phyloP scores from a whole-genome alignment of 352 stramenopile genomes.

The Phytophthora lateralis region DNA sequence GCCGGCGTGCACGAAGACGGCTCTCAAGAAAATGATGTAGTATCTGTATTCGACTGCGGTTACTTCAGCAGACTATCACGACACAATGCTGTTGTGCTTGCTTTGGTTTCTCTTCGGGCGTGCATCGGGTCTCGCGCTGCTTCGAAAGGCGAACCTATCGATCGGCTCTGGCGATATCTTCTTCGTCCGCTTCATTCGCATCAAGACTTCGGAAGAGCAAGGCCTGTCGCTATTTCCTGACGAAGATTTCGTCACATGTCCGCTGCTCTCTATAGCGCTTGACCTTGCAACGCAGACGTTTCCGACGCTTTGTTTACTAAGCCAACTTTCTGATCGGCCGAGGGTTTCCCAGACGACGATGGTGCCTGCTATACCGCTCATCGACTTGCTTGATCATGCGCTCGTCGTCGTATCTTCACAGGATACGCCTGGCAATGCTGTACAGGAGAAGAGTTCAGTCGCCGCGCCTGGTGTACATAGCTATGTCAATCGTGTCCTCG shows the following conservation, averaged over 20 bases:
- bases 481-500: too few species aligned
- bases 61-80: too few species aligned
- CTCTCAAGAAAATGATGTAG: slow-evolving; percentile 10
- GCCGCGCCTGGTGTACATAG: too few species aligned
- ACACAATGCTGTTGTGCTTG: too few species aligned
- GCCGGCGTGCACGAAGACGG: slow-evolving; percentile 12
- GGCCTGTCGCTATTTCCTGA: slow-evolving; percentile 34
- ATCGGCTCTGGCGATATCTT: slow-evolving; percentile 22
- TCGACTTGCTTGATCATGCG: too few species aligned
- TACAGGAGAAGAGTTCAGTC: too few species aligned
- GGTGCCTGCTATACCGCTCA: too few species aligned
- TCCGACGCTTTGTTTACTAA: slow-evolving; percentile 1
- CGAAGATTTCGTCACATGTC: slow-evolving; percentile 19
- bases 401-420: too few species aligned
- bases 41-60: not conserved
- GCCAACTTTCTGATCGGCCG: slow-evolving; percentile 10
- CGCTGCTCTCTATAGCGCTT: slow-evolving; percentile 20
- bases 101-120: slow-evolving; percentile 20
- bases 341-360: too few species aligned
- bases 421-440: too few species aligned
- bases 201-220: slow-evolving; percentile 39
- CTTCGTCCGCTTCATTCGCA: slow-evolving; percentile 30
- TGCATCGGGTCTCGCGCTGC: slow-evolving; percentile 17
- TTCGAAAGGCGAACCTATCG: slow-evolving; percentile 29
- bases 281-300: not conserved